phyloP scores from a whole-genome alignment of 306 rosid genomes.

The Lathyrus oleraceus region DNA sequence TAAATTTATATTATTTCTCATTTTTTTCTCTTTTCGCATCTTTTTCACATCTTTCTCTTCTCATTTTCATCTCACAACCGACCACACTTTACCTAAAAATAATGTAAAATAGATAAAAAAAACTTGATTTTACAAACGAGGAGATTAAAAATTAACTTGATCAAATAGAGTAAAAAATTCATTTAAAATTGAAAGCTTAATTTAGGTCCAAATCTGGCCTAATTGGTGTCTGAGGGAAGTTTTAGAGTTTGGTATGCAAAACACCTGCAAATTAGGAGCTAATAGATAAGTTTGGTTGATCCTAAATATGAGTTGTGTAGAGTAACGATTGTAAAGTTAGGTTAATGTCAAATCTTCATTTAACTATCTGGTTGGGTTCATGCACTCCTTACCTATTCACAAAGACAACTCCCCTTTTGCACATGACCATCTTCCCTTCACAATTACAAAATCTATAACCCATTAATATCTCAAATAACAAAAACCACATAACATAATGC shows the following conservation, averaged over 20 bases:
- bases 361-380: slow-evolving; percentile 20
- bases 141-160: too few species aligned
- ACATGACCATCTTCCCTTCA: slow-evolving; percentile 38
- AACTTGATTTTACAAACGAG: too few species aligned
- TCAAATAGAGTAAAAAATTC: too few species aligned
- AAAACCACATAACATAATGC: neutral
- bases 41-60: too few species aligned
- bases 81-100: too few species aligned
- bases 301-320: slow-evolving; percentile 4
- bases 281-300: neutral
- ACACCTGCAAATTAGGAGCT: neutral
- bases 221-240: too few species aligned
- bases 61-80: too few species aligned
- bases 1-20: too few species aligned
- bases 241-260: slow-evolving; percentile 10
- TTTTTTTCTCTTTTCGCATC: too few species aligned
- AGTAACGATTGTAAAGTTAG: slow-evolving; percentile 14
- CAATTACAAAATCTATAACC: slow-evolving; percentile 19
- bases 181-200: too few species aligned
- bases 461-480: slow-evolving; percentile 15
- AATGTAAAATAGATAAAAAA: too few species aligned
- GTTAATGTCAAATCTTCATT: slow-evolving; percentile 34
- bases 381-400: slow-evolving; percentile 20
- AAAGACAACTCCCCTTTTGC: slow-evolving; percentile 27
- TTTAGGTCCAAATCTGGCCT: too few species aligned